Percentiles rank a stretch among this genome's conserved stretches.
Conservation (phyloP, 805 yeast species). For the Torulaspora microellipsoides region DNA sequence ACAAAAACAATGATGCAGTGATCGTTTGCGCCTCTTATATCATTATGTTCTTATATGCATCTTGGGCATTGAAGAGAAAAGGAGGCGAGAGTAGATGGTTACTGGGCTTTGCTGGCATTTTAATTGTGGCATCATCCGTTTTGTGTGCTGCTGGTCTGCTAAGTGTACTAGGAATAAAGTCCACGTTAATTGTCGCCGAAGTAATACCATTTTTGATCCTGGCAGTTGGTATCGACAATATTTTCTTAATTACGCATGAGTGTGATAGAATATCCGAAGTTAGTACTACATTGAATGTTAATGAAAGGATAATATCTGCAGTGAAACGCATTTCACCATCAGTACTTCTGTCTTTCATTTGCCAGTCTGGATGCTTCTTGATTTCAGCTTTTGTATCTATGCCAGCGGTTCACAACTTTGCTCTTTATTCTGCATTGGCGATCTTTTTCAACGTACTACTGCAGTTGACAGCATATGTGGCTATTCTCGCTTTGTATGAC, state of each 20-base stretch:
- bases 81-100: constrained; percentile 52
- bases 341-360: constrained; percentile 66
- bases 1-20: constrained; percentile 69
- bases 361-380: constrained; percentile 75
- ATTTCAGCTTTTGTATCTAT: constrained; percentile 78
- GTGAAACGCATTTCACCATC: constrained; percentile 82
- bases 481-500: constrained; percentile 49
- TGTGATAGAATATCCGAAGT: constrained; percentile 50
- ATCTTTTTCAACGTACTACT: constrained; percentile 68
- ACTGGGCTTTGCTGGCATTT: constrained; percentile 79
- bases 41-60: constrained; percentile 83
- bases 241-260: constrained; percentile 81
- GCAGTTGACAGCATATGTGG: constrained; percentile 77
- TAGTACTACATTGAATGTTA: constrained; percentile 45
- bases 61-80: constrained; percentile 56
- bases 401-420: constrained; percentile 97
- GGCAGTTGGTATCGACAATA: constrained; percentile 96
- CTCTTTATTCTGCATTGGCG: constrained; percentile 85
- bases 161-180: constrained; percentile 69
- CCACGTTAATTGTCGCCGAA: constrained; percentile 91
- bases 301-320: constrained; percentile 58
- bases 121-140: constrained; percentile 77
- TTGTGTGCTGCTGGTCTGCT: constrained; percentile 78
- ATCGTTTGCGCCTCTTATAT: constrained; percentile 72
- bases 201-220: constrained; percentile 90